These are phyloP conservation scores for Oxyria digyna DNA, from an alignment of 148 eudicot species.

Conservation along the genomic window DNA sequence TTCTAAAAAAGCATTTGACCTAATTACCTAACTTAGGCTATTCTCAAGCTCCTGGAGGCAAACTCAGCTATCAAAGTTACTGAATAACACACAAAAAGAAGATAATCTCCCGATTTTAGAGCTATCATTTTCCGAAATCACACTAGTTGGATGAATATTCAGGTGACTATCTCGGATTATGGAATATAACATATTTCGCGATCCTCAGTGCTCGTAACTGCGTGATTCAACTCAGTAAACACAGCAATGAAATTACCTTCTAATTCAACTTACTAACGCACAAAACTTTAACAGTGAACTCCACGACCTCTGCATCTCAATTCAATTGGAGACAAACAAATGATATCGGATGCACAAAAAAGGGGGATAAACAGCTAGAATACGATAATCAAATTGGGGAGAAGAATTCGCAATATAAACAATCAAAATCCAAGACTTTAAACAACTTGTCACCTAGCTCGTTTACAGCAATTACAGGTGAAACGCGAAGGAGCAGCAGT, in stretches of 20 bases:
- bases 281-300: neutral
- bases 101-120: neutral
- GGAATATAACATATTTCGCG: neutral
- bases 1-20: neutral
- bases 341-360: neutral
- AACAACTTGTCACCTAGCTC: neutral
- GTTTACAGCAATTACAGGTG: neutral
- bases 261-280: neutral
- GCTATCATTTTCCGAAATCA: neutral
- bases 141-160: neutral
- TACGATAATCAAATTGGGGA: neutral
- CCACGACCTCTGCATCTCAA: neutral
- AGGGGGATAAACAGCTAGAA: neutral
- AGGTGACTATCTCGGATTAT: neutral
- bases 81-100: too few relatives aligned
- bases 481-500: neutral
- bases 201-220: neutral
- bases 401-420: neutral
- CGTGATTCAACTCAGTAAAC: neutral
- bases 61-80: neutral
- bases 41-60: neutral
- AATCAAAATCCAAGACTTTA: neutral
- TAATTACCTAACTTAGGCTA: neutral
- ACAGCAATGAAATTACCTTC: neutral
- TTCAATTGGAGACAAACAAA: neutral